A percentile compares a stretch with the other conserved stretches of the same genome.
Conservation (phyloP, 2,329 filamentous ascomycete genomes). For the Sarocladium oryzae region DNA sequence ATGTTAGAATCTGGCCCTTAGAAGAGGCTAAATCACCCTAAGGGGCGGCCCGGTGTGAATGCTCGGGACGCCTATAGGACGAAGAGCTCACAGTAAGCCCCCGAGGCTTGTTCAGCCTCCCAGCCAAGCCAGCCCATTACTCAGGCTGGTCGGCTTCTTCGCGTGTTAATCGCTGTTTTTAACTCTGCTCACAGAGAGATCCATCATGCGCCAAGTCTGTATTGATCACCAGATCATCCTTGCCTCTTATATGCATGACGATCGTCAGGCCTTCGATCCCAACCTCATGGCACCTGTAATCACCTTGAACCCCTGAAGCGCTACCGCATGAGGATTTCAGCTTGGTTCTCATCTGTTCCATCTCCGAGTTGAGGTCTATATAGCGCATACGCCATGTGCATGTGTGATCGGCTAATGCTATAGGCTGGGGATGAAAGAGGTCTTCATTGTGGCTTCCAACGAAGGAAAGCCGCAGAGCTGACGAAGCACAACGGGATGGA, state of each 20-base stretch:
- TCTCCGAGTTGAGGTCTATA: slow-evolving; percentile 32
- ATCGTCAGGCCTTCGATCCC: slow-evolving; percentile 44
- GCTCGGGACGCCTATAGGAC: not conserved
- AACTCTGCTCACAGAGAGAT: not conserved
- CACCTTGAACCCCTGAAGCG: slow-evolving; percentile 8
- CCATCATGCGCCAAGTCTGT: slow-evolving; percentile 31
- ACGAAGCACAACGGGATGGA: not conserved
- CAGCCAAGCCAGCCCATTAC: not conserved
- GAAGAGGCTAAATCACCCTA: not conserved
- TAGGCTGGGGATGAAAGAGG: slow-evolving; percentile 26
- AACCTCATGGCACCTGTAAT: slow-evolving; percentile 27
- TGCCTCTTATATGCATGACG: slow-evolving; percentile 42
- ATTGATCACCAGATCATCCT: slow-evolving; percentile 45
- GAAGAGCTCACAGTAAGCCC: not conserved
- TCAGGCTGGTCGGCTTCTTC: too few species aligned
- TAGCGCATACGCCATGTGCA: slow-evolving; percentile 38
- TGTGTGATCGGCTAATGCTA: slow-evolving; percentile 31
- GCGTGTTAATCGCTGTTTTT: too few species aligned
- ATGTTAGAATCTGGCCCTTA: not conserved
- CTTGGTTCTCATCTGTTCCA: slow-evolving; percentile 34
- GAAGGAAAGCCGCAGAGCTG: not conserved
- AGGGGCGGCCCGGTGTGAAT: not conserved
- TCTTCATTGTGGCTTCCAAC: slow-evolving; percentile 11
- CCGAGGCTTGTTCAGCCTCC: not conserved
- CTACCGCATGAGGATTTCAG: slow-evolving; percentile 18